Evolutionary conservation across 2,329 filamentous ascomycete species (phyloP).

Genomic region (Lasiodiplodia theobromae): DNA sequence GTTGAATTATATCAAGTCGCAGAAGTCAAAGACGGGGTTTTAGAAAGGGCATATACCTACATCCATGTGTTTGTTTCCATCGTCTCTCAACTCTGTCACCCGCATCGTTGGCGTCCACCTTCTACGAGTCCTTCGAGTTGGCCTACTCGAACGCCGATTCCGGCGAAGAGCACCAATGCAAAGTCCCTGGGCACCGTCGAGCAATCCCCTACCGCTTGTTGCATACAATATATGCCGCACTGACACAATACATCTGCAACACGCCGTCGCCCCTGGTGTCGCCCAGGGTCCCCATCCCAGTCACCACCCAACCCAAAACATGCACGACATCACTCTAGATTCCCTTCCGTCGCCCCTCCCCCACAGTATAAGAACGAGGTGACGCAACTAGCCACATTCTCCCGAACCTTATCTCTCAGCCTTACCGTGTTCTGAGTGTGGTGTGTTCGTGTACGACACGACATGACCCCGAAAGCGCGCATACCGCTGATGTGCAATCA

Average conservation of each 20-base stretch:
- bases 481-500: background rate
- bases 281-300: background rate
- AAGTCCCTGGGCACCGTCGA: background rate
- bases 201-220: background rate
- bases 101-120: background rate
- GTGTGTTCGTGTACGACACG: background rate
- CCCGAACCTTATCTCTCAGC: background rate
- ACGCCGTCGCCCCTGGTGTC: background rate
- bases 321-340: background rate
- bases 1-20: constrained; percentile 40
- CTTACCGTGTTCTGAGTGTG: background rate
- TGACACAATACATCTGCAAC: background rate
- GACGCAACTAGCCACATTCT: background rate
- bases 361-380: background rate
- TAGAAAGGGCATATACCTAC: too few relatives aligned
- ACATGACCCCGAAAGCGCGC: background rate
- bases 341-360: background rate
- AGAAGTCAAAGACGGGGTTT: constrained; percentile 38
- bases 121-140: background rate
- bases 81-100: too few relatives aligned
- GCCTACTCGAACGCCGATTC: too few relatives aligned
- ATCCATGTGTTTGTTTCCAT: too few relatives aligned
- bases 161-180: too few relatives aligned
- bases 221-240: background rate
- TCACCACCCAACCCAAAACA: background rate